These are phyloP conservation scores for Pythium vanterpoolii DNA, from an alignment of 352 stramenopile genomes.

Conservation along the genomic window DNA sequence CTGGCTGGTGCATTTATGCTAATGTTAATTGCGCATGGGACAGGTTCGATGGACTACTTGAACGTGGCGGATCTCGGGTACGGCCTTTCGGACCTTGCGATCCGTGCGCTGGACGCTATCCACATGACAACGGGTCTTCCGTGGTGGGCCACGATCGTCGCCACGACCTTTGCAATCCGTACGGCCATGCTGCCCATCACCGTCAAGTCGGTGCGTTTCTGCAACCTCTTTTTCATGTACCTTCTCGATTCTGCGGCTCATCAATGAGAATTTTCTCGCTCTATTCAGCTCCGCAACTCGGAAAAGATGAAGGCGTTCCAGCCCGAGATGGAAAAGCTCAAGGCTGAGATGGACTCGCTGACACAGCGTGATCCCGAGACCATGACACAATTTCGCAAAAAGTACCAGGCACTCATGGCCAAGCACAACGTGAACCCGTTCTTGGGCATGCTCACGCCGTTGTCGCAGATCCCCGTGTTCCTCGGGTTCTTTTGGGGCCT, in stretches of 20 bases:
- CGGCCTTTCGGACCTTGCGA: slow-evolving; percentile 66
- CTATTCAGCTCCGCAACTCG: slow-evolving; percentile 71
- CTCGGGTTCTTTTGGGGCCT: slow-evolving; percentile 85
- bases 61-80: slow-evolving; percentile 67
- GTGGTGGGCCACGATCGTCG: slow-evolving; percentile 87
- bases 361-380: slow-evolving; percentile 44
- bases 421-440: slow-evolving; percentile 83
- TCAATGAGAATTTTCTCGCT: neutral
- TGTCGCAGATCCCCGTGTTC: slow-evolving; percentile 80
- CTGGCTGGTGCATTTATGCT: too few relatives aligned
- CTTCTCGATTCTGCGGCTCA: neutral
- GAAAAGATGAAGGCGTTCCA: slow-evolving; percentile 83
- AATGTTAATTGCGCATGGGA: neutral
- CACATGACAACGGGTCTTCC: slow-evolving; percentile 78
- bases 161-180: slow-evolving; percentile 74
- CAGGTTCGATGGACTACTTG: slow-evolving; percentile 48
- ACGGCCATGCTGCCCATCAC: slow-evolving; percentile 73
- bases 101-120: slow-evolving; percentile 68
- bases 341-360: slow-evolving; percentile 57
- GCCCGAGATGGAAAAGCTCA: slow-evolving; percentile 81
- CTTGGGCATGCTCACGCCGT: slow-evolving; percentile 60
- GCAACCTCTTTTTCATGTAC: neutral
- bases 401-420: slow-evolving; percentile 79
- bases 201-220: slow-evolving; percentile 60
- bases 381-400: slow-evolving; percentile 56